Evolutionary conservation across 352 stramenopile genomes (phyloP).

Genomic region (Aphanomyces astaci): DNA sequence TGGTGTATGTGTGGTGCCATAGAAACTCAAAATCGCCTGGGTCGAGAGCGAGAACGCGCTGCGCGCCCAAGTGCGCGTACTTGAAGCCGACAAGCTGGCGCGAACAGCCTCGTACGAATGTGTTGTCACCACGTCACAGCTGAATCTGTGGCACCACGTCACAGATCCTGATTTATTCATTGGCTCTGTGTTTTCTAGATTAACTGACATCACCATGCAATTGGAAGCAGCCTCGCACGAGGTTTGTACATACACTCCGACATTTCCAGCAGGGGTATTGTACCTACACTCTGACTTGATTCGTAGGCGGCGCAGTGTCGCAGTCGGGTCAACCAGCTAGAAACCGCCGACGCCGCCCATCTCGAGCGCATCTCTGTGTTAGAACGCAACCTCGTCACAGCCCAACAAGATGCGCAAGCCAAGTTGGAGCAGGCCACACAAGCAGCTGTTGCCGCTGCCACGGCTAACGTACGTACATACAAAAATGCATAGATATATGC

Average conservation of each 20-base stretch:
- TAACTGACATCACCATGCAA: not conserved
- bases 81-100: not conserved
- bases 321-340: conserved; percentile 5
- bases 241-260: not conserved
- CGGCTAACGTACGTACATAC: not conserved
- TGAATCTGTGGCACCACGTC: too few species aligned
- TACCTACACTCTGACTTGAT: too few species aligned
- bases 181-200: not conserved
- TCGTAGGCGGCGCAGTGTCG: not conserved
- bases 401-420: conserved; percentile 28
- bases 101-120: not conserved
- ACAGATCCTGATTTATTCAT: too few species aligned
- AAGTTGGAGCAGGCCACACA: conserved; percentile 18
- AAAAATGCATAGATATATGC: too few species aligned
- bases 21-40: not conserved
- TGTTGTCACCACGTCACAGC: not conserved
- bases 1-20: too few species aligned
- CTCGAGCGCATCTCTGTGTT: conserved; percentile 27
- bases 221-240: not conserved
- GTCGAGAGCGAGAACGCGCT: not conserved
- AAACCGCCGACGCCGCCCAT: not conserved
- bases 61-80: not conserved
- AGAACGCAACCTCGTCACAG: conserved; percentile 33
- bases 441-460: conserved; percentile 1
- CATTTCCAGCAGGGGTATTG: too few species aligned